A percentile compares a stretch with the other conserved stretches of the same genome.
Evolutionary conservation across 148 eudicot species (phyloP).

Genomic region (Rhododendron henanense): DNA sequence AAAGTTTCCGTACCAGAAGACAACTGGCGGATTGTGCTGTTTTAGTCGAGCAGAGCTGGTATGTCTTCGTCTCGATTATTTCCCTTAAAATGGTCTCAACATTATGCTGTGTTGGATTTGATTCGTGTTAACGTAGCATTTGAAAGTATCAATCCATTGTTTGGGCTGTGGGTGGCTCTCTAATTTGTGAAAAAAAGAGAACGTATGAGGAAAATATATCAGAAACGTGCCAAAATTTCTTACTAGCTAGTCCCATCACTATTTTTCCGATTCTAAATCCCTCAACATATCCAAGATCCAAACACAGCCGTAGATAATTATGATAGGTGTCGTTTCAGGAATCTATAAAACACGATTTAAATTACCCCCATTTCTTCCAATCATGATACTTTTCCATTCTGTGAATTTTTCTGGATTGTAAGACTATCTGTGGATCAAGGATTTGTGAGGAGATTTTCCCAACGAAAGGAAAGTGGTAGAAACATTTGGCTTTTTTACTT

Average conservation of each 20-base stretch:
- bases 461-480: neutral
- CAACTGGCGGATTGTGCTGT: slow-evolving; percentile 93
- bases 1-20: slow-evolving; percentile 74
- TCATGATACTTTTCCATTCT: neutral
- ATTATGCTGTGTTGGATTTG: neutral
- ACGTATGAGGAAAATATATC: neutral
- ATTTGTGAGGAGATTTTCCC: neutral
- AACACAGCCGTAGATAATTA: neutral
- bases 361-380: neutral
- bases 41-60: slow-evolving; percentile 78
- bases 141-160: neutral
- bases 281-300: neutral
- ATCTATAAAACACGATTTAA: neutral
- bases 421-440: neutral
- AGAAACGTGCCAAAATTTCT: neutral
- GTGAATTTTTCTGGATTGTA: neutral
- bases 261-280: neutral
- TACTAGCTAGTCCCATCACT: neutral
- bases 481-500: neutral
- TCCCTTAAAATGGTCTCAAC: neutral
- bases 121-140: neutral
- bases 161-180: neutral
- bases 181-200: neutral
- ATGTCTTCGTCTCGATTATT: slow-evolving; percentile 11
- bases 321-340: neutral